These are phyloP conservation scores for Macrophomina phaseolina DNA, from an alignment of 2,329 filamentous ascomycete genomes.

Conservation along the genomic window DNA sequence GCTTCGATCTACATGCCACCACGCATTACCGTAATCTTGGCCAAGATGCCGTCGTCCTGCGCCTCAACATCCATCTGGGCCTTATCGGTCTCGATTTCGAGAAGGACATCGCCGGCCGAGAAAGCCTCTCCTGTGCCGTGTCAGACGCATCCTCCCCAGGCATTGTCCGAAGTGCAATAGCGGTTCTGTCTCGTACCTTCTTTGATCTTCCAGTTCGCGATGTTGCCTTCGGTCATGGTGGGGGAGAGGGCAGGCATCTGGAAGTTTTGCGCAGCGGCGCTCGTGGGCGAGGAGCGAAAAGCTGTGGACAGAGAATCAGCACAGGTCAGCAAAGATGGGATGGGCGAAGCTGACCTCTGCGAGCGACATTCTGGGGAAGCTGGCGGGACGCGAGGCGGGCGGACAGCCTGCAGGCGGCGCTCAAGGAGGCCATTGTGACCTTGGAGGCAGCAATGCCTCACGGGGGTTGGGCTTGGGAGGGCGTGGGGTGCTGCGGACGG, in stretches of 20 bases:
- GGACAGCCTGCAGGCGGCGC: constrained; percentile 68
- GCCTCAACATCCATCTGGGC: constrained; percentile 95
- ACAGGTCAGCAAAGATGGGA: constrained; percentile 22
- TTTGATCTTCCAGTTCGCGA: constrained; percentile 83
- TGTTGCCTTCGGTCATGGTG: constrained; percentile 94
- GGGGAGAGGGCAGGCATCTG: constrained; percentile 90
- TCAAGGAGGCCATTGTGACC: constrained; percentile 67
- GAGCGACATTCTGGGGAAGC: constrained; percentile 59
- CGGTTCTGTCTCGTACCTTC: constrained; percentile 62
- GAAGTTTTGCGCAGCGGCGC: constrained; percentile 81
- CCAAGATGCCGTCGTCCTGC: constrained; percentile 83
- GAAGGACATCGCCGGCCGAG: constrained; percentile 80
- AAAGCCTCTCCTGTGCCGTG: constrained; percentile 68
- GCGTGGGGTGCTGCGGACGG: constrained; percentile 4
- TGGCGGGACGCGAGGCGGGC: constrained; percentile 63
- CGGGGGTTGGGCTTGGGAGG: not conserved
- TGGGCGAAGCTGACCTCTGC: constrained; percentile 61
- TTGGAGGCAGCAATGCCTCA: constrained; percentile 27
- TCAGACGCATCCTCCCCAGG: constrained; percentile 30
- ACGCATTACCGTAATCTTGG: constrained; percentile 71
- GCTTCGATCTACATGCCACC: not conserved
- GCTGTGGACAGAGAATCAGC: constrained; percentile 50
- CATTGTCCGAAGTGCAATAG: constrained; percentile 11
- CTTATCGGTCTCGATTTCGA: constrained; percentile 95
- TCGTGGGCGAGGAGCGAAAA: constrained; percentile 66